A percentile compares a stretch with the other conserved stretches of the same genome.
Evolutionary conservation across 2,329 filamentous ascomycete genomes (phyloP).

Genomic region (Pseudogymnoascus sp.): DNA sequence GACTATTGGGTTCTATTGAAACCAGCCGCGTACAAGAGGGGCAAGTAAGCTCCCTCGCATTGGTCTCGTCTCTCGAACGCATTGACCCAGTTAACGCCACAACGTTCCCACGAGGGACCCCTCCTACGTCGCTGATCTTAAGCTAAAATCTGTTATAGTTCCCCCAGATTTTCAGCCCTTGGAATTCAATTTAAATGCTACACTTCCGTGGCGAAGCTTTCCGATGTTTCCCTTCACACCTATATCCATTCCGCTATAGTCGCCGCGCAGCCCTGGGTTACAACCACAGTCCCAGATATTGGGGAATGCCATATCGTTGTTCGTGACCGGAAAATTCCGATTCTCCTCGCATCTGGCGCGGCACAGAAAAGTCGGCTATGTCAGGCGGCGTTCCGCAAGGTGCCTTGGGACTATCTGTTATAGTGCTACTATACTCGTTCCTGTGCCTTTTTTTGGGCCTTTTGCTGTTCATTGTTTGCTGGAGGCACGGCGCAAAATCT

Average conservation of each 20-base stretch:
- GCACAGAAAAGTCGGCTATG: not conserved
- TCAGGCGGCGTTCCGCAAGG: constrained; percentile 8
- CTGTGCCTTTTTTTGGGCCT: constrained; percentile 7
- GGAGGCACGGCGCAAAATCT: constrained; percentile 7
- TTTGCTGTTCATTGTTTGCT: constrained; percentile 9
- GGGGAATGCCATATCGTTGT: not conserved
- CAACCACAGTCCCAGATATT: not conserved
- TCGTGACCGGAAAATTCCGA: not conserved
- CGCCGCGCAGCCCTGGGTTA: not conserved
- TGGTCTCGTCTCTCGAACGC: not conserved
- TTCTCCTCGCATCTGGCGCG: not conserved
- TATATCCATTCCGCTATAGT: not conserved
- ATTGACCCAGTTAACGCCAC: not conserved
- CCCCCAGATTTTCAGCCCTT: not conserved
- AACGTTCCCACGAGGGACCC: not conserved
- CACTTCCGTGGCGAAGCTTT: not conserved
- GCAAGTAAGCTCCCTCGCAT: not conserved
- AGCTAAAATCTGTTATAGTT: not conserved
- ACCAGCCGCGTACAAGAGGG: not conserved
- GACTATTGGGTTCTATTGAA: not conserved
- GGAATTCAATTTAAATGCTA: not conserved
- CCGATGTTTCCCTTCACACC: not conserved
- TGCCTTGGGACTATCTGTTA: constrained; percentile 3
- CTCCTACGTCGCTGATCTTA: not conserved
- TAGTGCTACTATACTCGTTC: constrained; percentile 11